These are phyloP conservation scores for Colletotrichum lupini DNA, from an alignment of 2,329 filamentous ascomycete species.

Conservation along the genomic window DNA sequence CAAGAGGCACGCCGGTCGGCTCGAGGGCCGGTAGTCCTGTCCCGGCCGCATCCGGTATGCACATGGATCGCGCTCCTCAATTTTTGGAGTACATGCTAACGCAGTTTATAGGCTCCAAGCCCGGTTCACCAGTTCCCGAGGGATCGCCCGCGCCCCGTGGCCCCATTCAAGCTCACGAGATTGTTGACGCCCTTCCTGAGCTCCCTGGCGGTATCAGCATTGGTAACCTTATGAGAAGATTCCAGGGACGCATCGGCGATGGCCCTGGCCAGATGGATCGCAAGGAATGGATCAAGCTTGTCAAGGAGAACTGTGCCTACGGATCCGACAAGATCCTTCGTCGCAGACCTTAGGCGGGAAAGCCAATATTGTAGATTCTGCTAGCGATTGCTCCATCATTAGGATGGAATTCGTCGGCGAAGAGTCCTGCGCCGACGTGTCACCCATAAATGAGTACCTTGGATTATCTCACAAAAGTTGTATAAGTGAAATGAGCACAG, in stretches of 20 bases:
- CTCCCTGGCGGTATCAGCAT: conserved; percentile 64
- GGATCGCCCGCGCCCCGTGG: conserved; percentile 38
- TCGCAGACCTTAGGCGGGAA: conserved; percentile 47
- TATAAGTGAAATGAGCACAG: too few species aligned
- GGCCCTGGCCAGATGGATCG: conserved; percentile 62
- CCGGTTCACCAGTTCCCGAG: conserved; percentile 37
- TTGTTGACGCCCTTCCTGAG: conserved; percentile 63
- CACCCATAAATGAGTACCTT: background rate
- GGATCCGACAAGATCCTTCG: conserved; percentile 64
- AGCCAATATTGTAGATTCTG: background rate
- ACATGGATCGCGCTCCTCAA: background rate
- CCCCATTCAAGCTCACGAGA: conserved; percentile 62
- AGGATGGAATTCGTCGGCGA: background rate
- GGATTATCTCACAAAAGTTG: background rate
- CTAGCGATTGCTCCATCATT: background rate
- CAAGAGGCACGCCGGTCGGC: conserved; percentile 64
- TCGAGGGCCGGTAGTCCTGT: conserved; percentile 73
- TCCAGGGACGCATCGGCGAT: conserved; percentile 64
- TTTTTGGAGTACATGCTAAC: background rate
- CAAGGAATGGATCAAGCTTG: conserved; percentile 68
- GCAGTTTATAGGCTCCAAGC: conserved; percentile 29
- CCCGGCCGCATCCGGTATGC: conserved; percentile 53
- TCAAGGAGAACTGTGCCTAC: conserved; percentile 66
- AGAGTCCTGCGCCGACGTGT: background rate
- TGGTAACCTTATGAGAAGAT: conserved; percentile 63